phyloP scores from a whole-genome alignment of 768 basidiomycete species.

The Psilocybe cubensis region DNA sequence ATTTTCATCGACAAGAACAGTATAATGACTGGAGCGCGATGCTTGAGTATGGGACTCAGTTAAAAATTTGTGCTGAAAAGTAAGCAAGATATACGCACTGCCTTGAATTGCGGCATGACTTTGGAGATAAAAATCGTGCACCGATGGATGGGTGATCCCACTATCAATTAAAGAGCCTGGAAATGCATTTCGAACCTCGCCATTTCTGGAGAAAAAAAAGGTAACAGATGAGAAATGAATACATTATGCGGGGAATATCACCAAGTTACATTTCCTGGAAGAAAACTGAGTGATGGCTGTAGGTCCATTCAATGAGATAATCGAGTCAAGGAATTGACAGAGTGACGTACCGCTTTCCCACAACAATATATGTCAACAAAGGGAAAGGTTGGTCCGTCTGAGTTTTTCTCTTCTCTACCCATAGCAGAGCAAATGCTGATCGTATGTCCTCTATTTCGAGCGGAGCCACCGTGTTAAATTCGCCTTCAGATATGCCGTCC shows the following conservation, averaged over 20 bases:
- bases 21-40: constrained; percentile 22
- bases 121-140: constrained; percentile 58
- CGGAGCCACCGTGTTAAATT: constrained; percentile 32
- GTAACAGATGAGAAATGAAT: neutral
- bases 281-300: constrained; percentile 33
- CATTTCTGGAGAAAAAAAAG: constrained; percentile 19
- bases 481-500: constrained; percentile 50
- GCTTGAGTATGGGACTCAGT: no score
- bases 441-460: constrained; percentile 16
- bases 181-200: constrained; percentile 52
- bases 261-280: constrained; percentile 10
- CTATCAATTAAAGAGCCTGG: constrained; percentile 50
- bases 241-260: neutral
- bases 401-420: no score
- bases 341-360: constrained; percentile 63
- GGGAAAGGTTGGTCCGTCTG: constrained; percentile 4
- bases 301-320: neutral
- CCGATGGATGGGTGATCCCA: constrained; percentile 47
- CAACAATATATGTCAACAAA: constrained; percentile 57
- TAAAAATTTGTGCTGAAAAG: neutral
- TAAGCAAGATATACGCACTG: constrained; percentile 36
- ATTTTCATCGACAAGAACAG: constrained; percentile 15
- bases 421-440: no score
- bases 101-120: constrained; percentile 59
- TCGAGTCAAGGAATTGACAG: constrained; percentile 22